These are phyloP conservation scores for Ambrosia artemisiifolia DNA, from an alignment of 129 eudicot species.

Conservation along the genomic window DNA sequence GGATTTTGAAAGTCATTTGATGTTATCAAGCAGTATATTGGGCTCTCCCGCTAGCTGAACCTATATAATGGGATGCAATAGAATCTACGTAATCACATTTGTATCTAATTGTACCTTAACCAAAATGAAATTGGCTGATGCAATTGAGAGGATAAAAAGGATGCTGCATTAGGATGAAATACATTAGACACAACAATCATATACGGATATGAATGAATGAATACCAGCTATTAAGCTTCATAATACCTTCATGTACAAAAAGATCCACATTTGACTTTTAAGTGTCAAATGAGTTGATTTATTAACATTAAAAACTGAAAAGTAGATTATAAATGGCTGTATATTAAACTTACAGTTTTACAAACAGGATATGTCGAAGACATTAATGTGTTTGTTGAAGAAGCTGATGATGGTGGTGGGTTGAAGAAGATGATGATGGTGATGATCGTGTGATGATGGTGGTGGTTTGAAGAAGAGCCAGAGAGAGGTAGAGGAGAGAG, in stretches of 20 bases:
- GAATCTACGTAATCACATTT: neutral
- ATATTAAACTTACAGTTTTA: neutral
- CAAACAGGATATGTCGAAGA: too few species aligned
- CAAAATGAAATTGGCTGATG: conserved; percentile 76
- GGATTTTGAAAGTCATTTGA: neutral
- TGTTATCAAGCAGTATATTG: neutral
- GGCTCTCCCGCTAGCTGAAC: neutral
- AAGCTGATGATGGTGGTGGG: too few species aligned
- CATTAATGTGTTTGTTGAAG: too few species aligned
- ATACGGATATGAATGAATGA: neutral
- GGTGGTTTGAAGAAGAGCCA: too few species aligned
- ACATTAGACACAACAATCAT: conserved; percentile 30
- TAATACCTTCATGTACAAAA: neutral
- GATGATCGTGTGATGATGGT: too few species aligned
- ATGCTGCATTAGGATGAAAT: conserved; percentile 47
- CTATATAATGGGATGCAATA: neutral
- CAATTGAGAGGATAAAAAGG: conserved; percentile 61
- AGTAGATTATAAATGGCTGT: neutral
- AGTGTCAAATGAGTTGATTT: conserved; percentile 4
- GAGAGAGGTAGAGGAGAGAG: too few species aligned
- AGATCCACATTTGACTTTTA: neutral
- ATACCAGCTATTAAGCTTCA: conserved; percentile 3
- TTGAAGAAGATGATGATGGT: too few species aligned
- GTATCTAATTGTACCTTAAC: conserved; percentile 54
- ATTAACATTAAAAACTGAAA: neutral